phyloP scores from a whole-genome alignment of 176 grass and related monocot species.

The Eleusine indica region DNA sequence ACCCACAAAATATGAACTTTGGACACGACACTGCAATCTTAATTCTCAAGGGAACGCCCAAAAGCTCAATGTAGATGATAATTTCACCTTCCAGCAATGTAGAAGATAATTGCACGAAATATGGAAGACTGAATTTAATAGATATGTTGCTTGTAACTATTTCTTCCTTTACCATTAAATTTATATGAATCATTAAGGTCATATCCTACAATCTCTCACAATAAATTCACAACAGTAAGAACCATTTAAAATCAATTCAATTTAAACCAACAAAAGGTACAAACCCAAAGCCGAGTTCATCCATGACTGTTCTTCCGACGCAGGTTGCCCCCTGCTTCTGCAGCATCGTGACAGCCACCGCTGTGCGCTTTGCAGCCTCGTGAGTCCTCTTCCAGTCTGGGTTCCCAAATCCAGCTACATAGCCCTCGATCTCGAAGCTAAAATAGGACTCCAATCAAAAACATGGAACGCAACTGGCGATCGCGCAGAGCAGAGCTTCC shows the following conservation, averaged over 20 bases:
- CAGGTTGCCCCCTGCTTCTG: slow-evolving; percentile 74
- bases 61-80: not conserved
- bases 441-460: slow-evolving; percentile 25
- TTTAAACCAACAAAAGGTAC: slow-evolving; percentile 36
- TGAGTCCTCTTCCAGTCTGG: slow-evolving; percentile 95
- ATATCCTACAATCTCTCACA: slow-evolving; percentile 13
- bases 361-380: slow-evolving; percentile 52
- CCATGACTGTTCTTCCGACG: slow-evolving; percentile 85
- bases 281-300: slow-evolving; percentile 89
- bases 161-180: slow-evolving; percentile 22
- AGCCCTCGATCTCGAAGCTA: slow-evolving; percentile 87
- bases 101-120: not conserved
- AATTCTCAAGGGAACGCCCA: not conserved
- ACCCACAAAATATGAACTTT: not conserved
- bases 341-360: slow-evolving; percentile 59
- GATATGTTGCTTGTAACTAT: not conserved
- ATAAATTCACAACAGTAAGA: slow-evolving; percentile 1
- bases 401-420: slow-evolving; percentile 87
- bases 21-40: not conserved
- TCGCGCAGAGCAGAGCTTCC: slow-evolving; percentile 6
- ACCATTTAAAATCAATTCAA: slow-evolving; percentile 15
- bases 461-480: not conserved
- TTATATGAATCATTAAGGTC: not conserved
- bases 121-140: not conserved
- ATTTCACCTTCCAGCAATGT: not conserved